Evolutionary conservation across 1,139 yeast genomes (phyloP).

Genomic region (Yamadazyma atmosphaerica): DNA sequence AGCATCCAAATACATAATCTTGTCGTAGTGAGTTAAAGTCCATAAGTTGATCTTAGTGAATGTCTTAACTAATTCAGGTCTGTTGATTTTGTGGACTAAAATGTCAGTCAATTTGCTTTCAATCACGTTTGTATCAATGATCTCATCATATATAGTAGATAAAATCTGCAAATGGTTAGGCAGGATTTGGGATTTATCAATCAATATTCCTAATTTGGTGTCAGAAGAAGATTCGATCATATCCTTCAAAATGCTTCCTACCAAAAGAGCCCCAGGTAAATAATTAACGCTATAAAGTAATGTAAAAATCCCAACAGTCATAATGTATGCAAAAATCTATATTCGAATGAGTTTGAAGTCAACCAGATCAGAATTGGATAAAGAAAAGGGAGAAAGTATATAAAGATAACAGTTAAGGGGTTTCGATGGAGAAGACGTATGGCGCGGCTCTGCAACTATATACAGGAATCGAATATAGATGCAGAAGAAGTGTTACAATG

Average conservation of each 20-base stretch:
- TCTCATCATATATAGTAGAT: constrained; percentile 27
- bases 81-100: constrained; percentile 42
- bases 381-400: too few relatives aligned
- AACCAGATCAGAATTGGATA: too few relatives aligned
- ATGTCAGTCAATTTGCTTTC: constrained; percentile 22
- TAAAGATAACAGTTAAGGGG: too few relatives aligned
- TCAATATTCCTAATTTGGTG: constrained; percentile 32
- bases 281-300: constrained; percentile 65
- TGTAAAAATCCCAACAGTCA: constrained; percentile 57
- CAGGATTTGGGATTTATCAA: constrained; percentile 32
- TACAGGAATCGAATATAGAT: too few relatives aligned
- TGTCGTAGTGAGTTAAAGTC: constrained; percentile 54
- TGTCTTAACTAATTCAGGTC: constrained; percentile 76
- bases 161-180: constrained; percentile 29
- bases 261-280: constrained; percentile 73
- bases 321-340: too few relatives aligned
- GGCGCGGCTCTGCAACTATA: too few relatives aligned
- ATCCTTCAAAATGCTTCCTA: constrained; percentile 44
- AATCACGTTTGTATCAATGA: constrained; percentile 31
- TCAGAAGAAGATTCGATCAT: constrained; percentile 11
- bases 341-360: too few relatives aligned
- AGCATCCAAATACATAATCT: constrained; percentile 74
- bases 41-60: constrained; percentile 75
- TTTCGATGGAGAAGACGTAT: too few relatives aligned
- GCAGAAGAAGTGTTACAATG: too few relatives aligned